These are phyloP conservation scores for Inga leiocalycina DNA, from an alignment of 306 rosid genomes.

Conservation along the genomic window DNA sequence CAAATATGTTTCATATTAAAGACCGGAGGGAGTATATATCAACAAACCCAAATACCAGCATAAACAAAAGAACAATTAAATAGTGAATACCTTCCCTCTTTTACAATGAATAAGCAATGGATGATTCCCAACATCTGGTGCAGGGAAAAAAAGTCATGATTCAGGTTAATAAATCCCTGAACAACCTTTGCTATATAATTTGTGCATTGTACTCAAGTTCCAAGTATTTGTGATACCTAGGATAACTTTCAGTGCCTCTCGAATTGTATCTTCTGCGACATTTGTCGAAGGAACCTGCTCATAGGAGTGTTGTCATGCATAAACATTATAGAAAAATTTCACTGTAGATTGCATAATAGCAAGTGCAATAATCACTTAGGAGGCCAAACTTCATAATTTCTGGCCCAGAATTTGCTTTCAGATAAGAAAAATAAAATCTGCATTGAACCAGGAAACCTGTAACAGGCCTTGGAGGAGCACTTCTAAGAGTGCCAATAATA, in stretches of 20 bases:
- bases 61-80: neutral
- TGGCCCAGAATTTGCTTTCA: neutral
- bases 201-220: slow-evolving; percentile 6
- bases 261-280: slow-evolving; percentile 57
- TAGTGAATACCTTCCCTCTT: slow-evolving; percentile 1
- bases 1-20: no score
- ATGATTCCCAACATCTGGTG: slow-evolving; percentile 41
- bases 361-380: slow-evolving; percentile 1
- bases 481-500: neutral
- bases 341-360: neutral
- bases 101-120: slow-evolving; percentile 7
- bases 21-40: no score
- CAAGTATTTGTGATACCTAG: slow-evolving; percentile 47
- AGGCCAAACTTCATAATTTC: neutral
- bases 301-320: slow-evolving; percentile 34
- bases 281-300: slow-evolving; percentile 56
- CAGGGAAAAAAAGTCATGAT: slow-evolving; percentile 7
- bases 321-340: neutral
- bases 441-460: neutral
- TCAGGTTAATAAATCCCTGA: slow-evolving; percentile 15
- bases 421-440: neutral
- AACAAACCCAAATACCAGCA: neutral
- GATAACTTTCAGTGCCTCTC: slow-evolving; percentile 60
- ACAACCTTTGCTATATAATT: slow-evolving; percentile 8
- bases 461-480: neutral